Evolutionary conservation across 1,284 basidiomycete species (phyloP).

Genomic region (Marasmius sp.): DNA sequence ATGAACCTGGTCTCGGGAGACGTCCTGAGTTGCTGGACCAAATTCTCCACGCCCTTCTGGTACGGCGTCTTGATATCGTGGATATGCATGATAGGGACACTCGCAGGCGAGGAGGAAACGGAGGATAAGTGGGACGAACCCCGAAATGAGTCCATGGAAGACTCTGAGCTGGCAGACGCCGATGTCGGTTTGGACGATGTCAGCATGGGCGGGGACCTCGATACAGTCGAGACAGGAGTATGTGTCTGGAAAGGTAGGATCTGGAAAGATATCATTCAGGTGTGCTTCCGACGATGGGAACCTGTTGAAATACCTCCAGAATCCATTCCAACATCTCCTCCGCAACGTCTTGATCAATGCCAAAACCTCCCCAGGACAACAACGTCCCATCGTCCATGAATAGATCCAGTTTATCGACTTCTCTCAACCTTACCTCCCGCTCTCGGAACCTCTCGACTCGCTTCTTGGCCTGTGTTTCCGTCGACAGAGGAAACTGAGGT

Average conservation of each 20-base stretch:
- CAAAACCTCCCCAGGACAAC: background rate
- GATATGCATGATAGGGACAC: conserved; percentile 3
- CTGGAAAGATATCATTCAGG: conserved; percentile 22
- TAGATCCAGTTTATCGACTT: background rate
- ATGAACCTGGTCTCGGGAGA: conserved; percentile 61
- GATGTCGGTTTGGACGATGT: background rate
- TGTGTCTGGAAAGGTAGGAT: background rate
- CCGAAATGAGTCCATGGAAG: background rate
- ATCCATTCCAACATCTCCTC: conserved; percentile 40
- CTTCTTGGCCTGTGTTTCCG: background rate
- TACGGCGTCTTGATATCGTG: conserved; percentile 1
- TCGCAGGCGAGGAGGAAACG: conserved; percentile 14
- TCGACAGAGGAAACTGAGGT: background rate
- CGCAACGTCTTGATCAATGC: conserved; percentile 20
- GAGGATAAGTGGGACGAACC: background rate
- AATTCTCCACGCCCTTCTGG: conserved; percentile 27
- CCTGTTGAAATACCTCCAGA: conserved; percentile 31
- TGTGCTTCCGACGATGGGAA: conserved; percentile 1
- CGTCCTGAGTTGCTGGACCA: conserved; percentile 51
- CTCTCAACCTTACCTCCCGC: background rate
- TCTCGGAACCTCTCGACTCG: background rate
- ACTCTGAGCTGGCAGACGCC: background rate
- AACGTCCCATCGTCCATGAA: background rate
- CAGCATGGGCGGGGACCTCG: background rate
- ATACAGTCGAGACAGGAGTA: background rate